phyloP scores from a whole-genome alignment of 768 basidiomycete species.

The Boletus rex-veris region DNA sequence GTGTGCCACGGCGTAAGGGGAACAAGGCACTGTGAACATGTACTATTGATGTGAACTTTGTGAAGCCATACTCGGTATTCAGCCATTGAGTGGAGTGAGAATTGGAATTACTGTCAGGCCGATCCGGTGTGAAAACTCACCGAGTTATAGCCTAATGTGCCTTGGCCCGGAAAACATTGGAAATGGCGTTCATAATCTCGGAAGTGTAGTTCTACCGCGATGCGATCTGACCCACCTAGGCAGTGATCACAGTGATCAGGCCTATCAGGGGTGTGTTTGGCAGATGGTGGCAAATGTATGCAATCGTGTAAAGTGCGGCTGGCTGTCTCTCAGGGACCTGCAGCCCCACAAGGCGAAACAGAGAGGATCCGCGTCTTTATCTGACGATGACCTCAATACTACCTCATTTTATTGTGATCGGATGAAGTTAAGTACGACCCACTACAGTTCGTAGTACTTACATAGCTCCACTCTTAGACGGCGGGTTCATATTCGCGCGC shows the following conservation, averaged over 20 bases:
- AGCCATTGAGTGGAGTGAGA: neutral
- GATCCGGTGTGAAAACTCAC: neutral
- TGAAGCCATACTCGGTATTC: neutral
- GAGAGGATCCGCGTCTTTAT: neutral
- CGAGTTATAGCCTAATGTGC: neutral
- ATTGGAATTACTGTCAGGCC: neutral
- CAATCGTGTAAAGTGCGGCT: neutral
- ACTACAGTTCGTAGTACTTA: no score
- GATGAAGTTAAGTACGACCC: no score
- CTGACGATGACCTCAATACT: neutral
- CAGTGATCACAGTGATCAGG: neutral
- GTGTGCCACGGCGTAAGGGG: constrained; percentile 6
- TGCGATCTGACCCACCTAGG: neutral
- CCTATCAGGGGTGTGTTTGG: neutral
- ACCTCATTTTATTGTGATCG: neutral
- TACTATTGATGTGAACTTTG: constrained; percentile 2
- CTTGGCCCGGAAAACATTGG: neutral
- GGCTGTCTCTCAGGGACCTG: neutral
- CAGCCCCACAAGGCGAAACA: neutral
- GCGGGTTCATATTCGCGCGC: neutral
- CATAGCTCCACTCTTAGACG: no score
- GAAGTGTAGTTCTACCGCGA: neutral
- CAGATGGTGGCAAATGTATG: neutral
- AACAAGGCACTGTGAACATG: neutral
- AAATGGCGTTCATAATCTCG: neutral